These are phyloP conservation scores for Ceratocystis destructans DNA, from an alignment of 2,329 filamentous ascomycete species.

Conservation along the genomic window DNA sequence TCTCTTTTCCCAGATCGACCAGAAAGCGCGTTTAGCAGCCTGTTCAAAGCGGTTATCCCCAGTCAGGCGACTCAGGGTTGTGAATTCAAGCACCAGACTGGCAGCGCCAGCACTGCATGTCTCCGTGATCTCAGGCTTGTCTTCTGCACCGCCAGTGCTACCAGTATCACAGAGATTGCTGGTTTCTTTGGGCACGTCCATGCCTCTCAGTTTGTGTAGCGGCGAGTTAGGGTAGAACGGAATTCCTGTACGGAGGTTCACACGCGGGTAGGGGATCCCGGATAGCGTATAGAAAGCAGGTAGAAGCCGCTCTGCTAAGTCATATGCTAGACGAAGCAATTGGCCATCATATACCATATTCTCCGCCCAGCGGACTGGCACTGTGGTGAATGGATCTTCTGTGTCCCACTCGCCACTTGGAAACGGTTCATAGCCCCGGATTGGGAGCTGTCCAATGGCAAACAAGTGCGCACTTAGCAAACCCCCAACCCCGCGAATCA, in stretches of 20 bases:
- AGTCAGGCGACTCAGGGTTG: conserved; percentile 74
- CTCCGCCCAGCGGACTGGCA: conserved; percentile 56
- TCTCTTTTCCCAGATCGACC: conserved; percentile 85
- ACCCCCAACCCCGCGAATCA: conserved; percentile 84
- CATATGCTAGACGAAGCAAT: conserved; percentile 72
- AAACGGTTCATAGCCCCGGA: conserved; percentile 56
- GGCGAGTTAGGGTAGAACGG: conserved; percentile 86
- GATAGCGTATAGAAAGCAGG: conserved; percentile 87
- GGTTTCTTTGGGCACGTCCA: not conserved
- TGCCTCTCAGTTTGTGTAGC: conserved; percentile 42
- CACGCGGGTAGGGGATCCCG: conserved; percentile 84
- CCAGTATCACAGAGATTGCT: not conserved
- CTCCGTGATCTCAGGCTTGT: conserved; percentile 61
- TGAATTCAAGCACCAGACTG: conserved; percentile 85
- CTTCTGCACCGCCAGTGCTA: not conserved
- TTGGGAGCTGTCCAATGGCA: conserved; percentile 78
- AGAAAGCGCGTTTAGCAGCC: conserved; percentile 82
- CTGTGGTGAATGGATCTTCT: conserved; percentile 34
- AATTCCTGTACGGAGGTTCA: conserved; percentile 81
- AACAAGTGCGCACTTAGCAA: conserved; percentile 88
- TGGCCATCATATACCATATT: conserved; percentile 80
- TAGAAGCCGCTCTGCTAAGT: conserved; percentile 69
- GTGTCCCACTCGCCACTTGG: conserved; percentile 22
- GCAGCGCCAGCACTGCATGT: conserved; percentile 96
- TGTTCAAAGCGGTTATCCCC: conserved; percentile 80